Base-by-base conservation (phyloP, 2,329 filamentous ascomycete species). In the Akanthomyces lecanii region DNA sequence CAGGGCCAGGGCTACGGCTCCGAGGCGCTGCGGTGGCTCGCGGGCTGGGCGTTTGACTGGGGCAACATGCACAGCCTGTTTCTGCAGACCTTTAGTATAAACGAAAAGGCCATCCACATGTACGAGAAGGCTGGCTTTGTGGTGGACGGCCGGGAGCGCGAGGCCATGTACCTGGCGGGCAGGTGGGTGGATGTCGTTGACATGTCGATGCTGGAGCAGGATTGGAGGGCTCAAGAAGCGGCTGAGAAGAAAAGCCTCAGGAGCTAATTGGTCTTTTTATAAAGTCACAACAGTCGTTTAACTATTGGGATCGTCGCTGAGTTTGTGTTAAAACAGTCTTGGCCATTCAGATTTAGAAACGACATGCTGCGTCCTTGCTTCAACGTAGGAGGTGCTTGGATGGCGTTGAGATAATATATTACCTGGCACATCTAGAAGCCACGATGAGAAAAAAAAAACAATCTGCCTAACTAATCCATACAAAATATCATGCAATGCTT, bases 91-190 rank as follows among this genome's bases (percentile, higher is more conserved):
- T 67, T 21, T 80, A 73, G 66, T 81, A 80, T 62, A 66, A 69
- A 44, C 71, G 76, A 1, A 78, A 77, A 1, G 55, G 72, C 8
- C 67, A 71, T 25, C 61, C 40, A 44, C 33, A 33, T 81, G 67
- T 81, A 81, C 67, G 68, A 75, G 66, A 71, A 71, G 58, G 64
- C 80, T 5, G 78, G 79, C 0, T 81, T 82, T 61, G 71, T 69
- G 59, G 62, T 68, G 2, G 78, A 82, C 65, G 78, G 78, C 0
- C 65, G 74, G 7, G 72, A 71, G 62, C 69, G 77, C 58, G 56
- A 65, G 21, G 56, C 56, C 8, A 42, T 63, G 12, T 66, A 36
- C 21, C 18, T 76, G 77, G 75, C 81, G 67, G 74, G 79, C 7
- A 65, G 69, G 30, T 81, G 70, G 71, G 67, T 65, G 44, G 70